Base-by-base conservation (phyloP, 306 rosid species). In the Crotalaria pallida region DNA sequence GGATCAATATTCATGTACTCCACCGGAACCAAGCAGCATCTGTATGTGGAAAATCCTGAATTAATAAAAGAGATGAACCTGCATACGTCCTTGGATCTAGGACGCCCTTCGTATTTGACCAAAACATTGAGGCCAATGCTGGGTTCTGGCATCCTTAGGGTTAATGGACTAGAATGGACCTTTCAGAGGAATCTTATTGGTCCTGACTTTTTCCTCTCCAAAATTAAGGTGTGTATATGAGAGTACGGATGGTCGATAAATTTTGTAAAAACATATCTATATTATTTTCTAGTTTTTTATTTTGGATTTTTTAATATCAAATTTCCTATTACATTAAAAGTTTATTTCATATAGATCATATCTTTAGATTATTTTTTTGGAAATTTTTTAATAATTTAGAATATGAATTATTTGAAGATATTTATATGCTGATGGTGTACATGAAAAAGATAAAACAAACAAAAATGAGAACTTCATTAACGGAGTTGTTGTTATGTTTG, bases 161-260 rank as follows among this genome's bases (percentile, higher is more conserved):
- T 49, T 23, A 76, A 81, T 43, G 75, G 84, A 13, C 19, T 0
- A 3, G 1, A 47, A 0, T 75, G 81, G 81, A 18, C 67, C 29
- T 81, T 71, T 48, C 84, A 76, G 13, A 76, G 81, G 53, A 81
- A 76, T 55, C 75, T 81, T 4, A 62, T 81, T 76, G 78, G 60
- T 51, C 84, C 84, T 21, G 75, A 81, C 1, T 65, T 81, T 63
- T 81, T 71, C 81, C 51, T 50, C 17, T 15, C 74, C 50, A 81
- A 81, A 70, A 65, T 81, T 52, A 67, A 71, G 84, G 84, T 80
- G 5, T 55, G 43, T 60, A 44, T 16, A 23, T 17, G 1, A 23
- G 13, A 3, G 10, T 38, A 1, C 3, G n/a, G n/a, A 38, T 38
- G 1, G 13, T 38, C 3, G n/a, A 10, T 10, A 38, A 2, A 31